Conservation (phyloP, 257 asterid species). For the Linaria vulgaris region DNA sequence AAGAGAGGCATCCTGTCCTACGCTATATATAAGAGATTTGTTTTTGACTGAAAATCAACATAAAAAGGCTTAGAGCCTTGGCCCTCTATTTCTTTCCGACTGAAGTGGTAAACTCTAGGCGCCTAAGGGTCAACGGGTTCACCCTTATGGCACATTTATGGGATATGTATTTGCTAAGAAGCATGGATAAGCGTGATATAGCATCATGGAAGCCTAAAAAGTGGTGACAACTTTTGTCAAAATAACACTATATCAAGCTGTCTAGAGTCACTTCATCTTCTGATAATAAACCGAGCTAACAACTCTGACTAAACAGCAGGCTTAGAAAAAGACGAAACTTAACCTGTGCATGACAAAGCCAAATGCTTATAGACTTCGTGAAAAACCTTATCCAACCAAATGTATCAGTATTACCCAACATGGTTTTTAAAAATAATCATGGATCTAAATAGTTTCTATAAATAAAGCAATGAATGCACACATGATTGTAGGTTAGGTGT, state of each 20-base stretch:
- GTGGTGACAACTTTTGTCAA: not conserved
- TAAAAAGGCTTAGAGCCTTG: not conserved
- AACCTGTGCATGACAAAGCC: not conserved
- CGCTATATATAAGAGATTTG: conserved; percentile 7
- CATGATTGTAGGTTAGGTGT: not conserved
- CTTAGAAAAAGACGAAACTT: not conserved
- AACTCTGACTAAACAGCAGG: conserved; percentile 1
- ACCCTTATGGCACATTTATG: conserved; percentile 8
- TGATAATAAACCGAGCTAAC: not conserved
- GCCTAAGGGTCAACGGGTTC: conserved; percentile 9
- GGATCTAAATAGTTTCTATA: conserved; percentile 7
- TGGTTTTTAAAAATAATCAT: not conserved
- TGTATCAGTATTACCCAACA: not conserved
- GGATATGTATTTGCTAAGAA: conserved; percentile 6
- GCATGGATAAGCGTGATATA: not conserved
- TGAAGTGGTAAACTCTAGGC: conserved; percentile 2
- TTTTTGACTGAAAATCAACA: not conserved
- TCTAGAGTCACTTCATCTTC: not conserved
- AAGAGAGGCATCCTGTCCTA: not conserved
- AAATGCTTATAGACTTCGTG: not conserved
- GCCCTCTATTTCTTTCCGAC: conserved; percentile 6
- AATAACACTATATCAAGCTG: conserved; percentile 3
- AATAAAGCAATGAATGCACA: not conserved
- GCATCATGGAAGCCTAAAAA: not conserved
- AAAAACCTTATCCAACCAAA: not conserved